Percentiles rank a stretch among this genome's conserved stretches.
phyloP scores from a whole-genome alignment of 768 basidiomycete genomes.

The Calocybe cyanea region DNA sequence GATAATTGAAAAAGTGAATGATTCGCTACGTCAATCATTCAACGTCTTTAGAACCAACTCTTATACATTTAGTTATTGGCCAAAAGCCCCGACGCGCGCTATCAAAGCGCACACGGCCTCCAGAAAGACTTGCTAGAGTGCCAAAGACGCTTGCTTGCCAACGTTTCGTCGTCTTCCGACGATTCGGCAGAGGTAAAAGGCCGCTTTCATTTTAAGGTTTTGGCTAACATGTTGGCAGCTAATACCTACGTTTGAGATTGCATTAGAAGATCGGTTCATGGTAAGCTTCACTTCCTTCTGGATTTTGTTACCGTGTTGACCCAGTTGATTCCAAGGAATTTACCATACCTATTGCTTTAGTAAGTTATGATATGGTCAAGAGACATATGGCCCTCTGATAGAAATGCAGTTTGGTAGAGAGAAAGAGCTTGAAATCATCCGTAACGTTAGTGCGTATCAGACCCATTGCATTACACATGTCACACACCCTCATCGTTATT shows the following conservation, averaged over 20 bases:
- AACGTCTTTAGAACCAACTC: too few species aligned
- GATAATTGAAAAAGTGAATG: slow-evolving; percentile 62
- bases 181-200: slow-evolving; percentile 49
- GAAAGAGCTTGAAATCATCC: slow-evolving; percentile 63
- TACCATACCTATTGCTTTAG: slow-evolving; percentile 63
- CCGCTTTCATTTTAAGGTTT: background rate
- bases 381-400: slow-evolving; percentile 2
- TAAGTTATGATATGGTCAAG: slow-evolving; percentile 23
- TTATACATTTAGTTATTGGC: slow-evolving; percentile 45
- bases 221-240: slow-evolving; percentile 35
- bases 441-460: slow-evolving; percentile 54
- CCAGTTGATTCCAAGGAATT: slow-evolving; percentile 45
- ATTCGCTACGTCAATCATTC: too few species aligned
- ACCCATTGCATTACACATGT: background rate
- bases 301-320: background rate
- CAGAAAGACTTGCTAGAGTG: slow-evolving; percentile 67
- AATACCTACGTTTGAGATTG: slow-evolving; percentile 67
- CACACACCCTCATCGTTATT: background rate
- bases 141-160: slow-evolving; percentile 57
- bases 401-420: slow-evolving; percentile 59
- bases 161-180: slow-evolving; percentile 54
- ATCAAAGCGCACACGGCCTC: slow-evolving; percentile 69
- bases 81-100: slow-evolving; percentile 65
- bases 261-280: slow-evolving; percentile 59
- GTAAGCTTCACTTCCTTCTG: slow-evolving; percentile 29